A percentile compares a stretch with the other conserved stretches of the same genome.
Evolutionary conservation across 179 eudicot genomes (phyloP).

Genomic region (Patellifolia procumbens): DNA sequence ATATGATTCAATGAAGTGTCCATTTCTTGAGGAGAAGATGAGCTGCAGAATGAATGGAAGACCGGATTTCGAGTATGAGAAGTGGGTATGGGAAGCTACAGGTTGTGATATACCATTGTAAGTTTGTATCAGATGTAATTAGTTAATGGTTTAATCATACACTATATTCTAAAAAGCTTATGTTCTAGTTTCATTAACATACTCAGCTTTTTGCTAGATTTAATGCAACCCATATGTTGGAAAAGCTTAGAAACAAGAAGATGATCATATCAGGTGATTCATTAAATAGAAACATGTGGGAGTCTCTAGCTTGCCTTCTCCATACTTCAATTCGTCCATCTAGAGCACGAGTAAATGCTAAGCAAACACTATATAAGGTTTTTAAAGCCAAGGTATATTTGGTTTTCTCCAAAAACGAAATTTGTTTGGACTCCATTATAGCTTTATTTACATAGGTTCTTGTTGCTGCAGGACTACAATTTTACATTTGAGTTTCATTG

Average conservation of each 20-base stretch:
- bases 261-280: slow-evolving; percentile 45
- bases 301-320: slow-evolving; percentile 49
- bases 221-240: slow-evolving; percentile 36
- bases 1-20: slow-evolving; percentile 32
- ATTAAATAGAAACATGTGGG: slow-evolving; percentile 47
- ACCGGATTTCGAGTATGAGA: slow-evolving; percentile 33
- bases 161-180: background rate
- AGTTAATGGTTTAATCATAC: background rate
- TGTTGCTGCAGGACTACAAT: slow-evolving; percentile 31
- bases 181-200: background rate
- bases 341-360: slow-evolving; percentile 28
- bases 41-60: slow-evolving; percentile 40
- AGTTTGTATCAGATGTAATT: background rate
- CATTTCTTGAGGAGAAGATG: slow-evolving; percentile 42
- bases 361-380: slow-evolving; percentile 12
- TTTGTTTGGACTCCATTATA: too few relatives aligned
- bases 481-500: slow-evolving; percentile 48
- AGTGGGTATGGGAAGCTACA: slow-evolving; percentile 46
- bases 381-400: slow-evolving; percentile 37
- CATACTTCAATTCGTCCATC: slow-evolving; percentile 35
- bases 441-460: background rate
- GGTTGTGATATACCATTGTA: slow-evolving; percentile 50
- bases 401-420: background rate
- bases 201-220: slow-evolving; percentile 23
- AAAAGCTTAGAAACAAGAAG: slow-evolving; percentile 42